phyloP scores from a whole-genome alignment of 176 grass and related monocot genomes.

The bread wheat (Triticum aestivum) region DNA sequence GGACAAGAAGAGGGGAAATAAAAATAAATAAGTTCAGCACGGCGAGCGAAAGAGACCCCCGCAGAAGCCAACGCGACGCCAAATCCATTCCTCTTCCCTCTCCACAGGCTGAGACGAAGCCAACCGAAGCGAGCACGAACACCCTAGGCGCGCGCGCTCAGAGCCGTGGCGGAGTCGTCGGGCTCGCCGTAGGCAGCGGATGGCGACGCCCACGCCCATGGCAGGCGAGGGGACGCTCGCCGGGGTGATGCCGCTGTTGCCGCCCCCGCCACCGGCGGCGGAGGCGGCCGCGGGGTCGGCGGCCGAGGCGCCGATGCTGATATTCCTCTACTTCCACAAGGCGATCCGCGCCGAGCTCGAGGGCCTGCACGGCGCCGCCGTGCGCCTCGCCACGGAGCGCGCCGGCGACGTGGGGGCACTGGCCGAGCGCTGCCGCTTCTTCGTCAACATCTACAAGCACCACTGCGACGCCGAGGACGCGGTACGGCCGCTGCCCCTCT shows the following conservation, averaged over 20 bases:
- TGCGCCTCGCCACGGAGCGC: constrained; percentile 73
- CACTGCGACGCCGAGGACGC: constrained; percentile 98
- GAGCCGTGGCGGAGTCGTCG: constrained; percentile 51
- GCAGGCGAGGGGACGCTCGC: constrained; percentile 54
- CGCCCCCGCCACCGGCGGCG: constrained; percentile 30
- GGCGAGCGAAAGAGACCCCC: constrained; percentile 42
- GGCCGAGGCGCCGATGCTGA: constrained; percentile 64
- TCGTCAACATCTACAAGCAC: constrained; percentile 92
- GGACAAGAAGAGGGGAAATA: not conserved
- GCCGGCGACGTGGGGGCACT: constrained; percentile 57
- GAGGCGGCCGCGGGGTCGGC: constrained; percentile 47
- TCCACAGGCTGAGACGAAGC: constrained; percentile 48
- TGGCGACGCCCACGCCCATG: constrained; percentile 65
- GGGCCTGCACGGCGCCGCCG: constrained; percentile 64
- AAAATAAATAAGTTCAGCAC: constrained; percentile 12
- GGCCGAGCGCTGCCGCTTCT: constrained; percentile 70
- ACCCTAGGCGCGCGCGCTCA: constrained; percentile 46
- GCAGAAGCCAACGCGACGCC: constrained; percentile 42
- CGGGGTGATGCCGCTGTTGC: constrained; percentile 52
- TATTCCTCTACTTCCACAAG: constrained; percentile 98
- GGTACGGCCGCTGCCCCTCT: constrained; percentile 45
- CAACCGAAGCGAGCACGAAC: constrained; percentile 38
- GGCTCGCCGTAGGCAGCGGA: constrained; percentile 24
- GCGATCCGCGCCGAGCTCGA: constrained; percentile 86
- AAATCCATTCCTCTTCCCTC: constrained; percentile 45